Evolutionary conservation across 176 grass and related monocot species (phyloP).

Genomic region (Carex scoparia): DNA sequence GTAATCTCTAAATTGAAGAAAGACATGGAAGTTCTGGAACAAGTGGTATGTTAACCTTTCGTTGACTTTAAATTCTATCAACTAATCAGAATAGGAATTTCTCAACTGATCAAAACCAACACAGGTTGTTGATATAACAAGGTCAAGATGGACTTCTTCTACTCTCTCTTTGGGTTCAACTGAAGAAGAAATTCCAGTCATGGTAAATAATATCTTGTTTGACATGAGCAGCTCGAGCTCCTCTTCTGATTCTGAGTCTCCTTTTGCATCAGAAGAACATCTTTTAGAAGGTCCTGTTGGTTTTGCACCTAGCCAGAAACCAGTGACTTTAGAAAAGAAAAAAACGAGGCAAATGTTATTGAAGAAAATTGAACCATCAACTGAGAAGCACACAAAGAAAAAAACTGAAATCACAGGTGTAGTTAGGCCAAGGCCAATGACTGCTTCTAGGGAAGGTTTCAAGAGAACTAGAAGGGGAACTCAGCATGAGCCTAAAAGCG

Average conservation of each 20-base stretch:
- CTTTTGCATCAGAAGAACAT: conserved; percentile 31
- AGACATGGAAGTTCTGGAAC: conserved; percentile 57
- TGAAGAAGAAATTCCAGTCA: conserved; percentile 42
- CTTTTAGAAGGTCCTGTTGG: conserved; percentile 19
- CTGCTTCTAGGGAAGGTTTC: conserved; percentile 44
- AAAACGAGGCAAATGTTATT: background rate
- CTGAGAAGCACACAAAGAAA: conserved; percentile 35
- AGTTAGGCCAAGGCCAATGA: conserved; percentile 36
- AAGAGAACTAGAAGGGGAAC: conserved; percentile 52
- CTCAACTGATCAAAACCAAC: conserved; percentile 15
- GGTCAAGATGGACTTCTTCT: conserved; percentile 53
- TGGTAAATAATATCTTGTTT: conserved; percentile 81
- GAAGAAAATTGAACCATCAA: background rate
- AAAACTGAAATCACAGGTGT: conserved; percentile 30
- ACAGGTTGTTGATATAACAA: conserved; percentile 76
- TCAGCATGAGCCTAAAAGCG: conserved; percentile 37
- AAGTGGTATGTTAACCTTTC: conserved; percentile 39
- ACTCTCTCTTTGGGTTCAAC: conserved; percentile 19
- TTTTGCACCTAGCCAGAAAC: background rate
- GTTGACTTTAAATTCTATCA: background rate
- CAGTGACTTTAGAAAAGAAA: background rate
- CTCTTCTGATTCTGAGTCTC: conserved; percentile 81
- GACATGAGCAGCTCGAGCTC: conserved; percentile 71
- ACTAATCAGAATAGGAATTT: background rate
- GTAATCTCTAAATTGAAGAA: conserved; percentile 89